Evolutionary conservation across 345 rosid genomes (phyloP).

Genomic region (Moricandia moricandioides): DNA sequence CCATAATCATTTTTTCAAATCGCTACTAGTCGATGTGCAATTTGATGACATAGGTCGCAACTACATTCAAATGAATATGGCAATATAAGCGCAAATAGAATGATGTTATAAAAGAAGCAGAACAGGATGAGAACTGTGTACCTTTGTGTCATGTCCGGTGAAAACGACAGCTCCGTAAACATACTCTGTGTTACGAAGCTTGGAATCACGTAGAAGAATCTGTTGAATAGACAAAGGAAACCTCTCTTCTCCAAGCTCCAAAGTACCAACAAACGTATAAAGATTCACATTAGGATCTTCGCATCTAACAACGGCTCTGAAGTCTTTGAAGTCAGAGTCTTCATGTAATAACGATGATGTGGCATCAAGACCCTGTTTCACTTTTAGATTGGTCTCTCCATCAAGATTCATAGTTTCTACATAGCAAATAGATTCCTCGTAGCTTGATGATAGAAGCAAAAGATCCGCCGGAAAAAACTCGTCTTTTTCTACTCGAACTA

Average conservation of each 20-base stretch:
- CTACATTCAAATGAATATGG: neutral
- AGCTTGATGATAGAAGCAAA: conserved; percentile 73
- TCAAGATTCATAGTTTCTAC: conserved; percentile 99
- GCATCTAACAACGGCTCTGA: conserved; percentile 64
- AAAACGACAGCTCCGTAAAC: conserved; percentile 80
- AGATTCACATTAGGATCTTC: conserved; percentile 94
- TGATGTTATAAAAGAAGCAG: neutral
- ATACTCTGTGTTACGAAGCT: conserved; percentile 80
- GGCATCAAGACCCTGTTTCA: conserved; percentile 76
- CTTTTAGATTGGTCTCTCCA: conserved; percentile 94
- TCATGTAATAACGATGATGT: conserved; percentile 55
- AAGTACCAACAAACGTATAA: conserved; percentile 71
- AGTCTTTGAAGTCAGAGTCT: conserved; percentile 58
- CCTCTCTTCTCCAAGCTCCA: conserved; percentile 58
- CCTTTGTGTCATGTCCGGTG: conserved; percentile 92
- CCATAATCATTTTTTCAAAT: neutral
- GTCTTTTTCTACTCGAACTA: conserved; percentile 83
- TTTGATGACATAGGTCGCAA: neutral
- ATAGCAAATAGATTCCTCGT: conserved; percentile 81
- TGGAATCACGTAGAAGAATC: conserved; percentile 85
- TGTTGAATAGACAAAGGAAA: conserved; percentile 76
- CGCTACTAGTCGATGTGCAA: neutral
- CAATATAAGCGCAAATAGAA: neutral
- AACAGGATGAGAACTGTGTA: neutral
- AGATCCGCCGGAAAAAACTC: conserved; percentile 92